Base-by-base conservation (phyloP, 345 rosid genomes). In the Pistacia vera region DNA sequence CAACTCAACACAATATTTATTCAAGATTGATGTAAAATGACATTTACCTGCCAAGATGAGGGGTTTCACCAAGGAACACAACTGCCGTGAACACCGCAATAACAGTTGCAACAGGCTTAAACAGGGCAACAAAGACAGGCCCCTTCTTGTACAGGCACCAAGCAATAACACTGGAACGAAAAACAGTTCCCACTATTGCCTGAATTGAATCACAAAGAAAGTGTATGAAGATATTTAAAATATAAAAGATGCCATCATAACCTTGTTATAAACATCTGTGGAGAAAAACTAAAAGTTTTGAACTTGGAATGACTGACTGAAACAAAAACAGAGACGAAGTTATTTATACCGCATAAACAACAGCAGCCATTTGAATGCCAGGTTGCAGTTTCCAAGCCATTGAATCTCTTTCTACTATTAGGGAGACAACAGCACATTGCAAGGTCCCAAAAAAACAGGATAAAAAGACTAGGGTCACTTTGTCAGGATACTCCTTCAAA, bases 91-190 rank as follows among this genome's bases (percentile, higher is more conserved):
- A 72, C 33, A 81, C 88, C 17, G 86, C 85, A n/a, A 83, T 81
- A 76, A 79, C 67, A 66, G 82, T 79, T 35, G 84, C 83, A 36
- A 85, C 63, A 0, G 88, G 86, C 66, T 85, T 85, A 74, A 85
- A 85, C 73, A 74, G 75, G 0, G 84, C 81, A n/a, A 85, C 77
- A 77, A 77, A 83, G 11, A 85, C 83, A 1, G 88, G 88, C n/a
- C 88, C 88, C 28, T 85, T 85, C 56, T 65, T 75, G 25, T 65
- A 35, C 30, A 75, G 71, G 25, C 77, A 75, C 77, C 77, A 75
- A 33, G 77, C 71, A 55, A 64, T 38, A 54, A 54, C 48, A 56
- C 77, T 65, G 54, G 51, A 65, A 3, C 77, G 70, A 66, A 77
- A 49, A 70, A 79, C 65, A 58, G 81, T 3, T 75, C 80, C 87